Evolutionary conservation across 176 grass and related monocot species (phyloP), one percentile per base, ranked within the genome.

Genomic region (Oryza brachyantha): DNA sequence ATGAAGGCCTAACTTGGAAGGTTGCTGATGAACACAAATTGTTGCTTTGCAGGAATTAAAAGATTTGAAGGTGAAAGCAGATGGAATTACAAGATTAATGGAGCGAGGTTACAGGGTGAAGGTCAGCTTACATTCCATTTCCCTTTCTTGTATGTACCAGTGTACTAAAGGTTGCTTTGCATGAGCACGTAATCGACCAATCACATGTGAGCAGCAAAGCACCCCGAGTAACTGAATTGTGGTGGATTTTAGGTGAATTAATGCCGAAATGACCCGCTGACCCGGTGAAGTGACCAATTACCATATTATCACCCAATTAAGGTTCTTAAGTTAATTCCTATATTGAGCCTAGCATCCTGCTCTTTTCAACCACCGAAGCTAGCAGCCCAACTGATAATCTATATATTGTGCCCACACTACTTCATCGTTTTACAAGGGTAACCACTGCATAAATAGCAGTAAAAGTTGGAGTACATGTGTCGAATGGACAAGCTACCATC

Each of bases 51-150:
- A 89, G 87, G 83, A 85, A 85, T 12, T 85, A 64, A 89, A 89
- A 85, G 87, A 89, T 69, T 71, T 85, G 78, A 78, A 68, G 66
- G 87, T 89, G n/a, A 89, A 89, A 85, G 87, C 83, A 54, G 82
- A 89, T 76, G 62, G 65, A 81, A 78, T 85, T 58, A 85, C 66
- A 10, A 81, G 77, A 37, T 52, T 89, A 71, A 89, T 77, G 82
- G 83, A 89, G 37, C 83, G 87, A 19, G 87, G 87, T 66, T 85
- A 89, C 38, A 85, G 77, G 66, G 87, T 89, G 25, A 85, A 81
- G 87, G 87, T 89, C 42, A 85, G 22, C 13, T 48, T 35, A 5
- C 26, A 24, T 72, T 71, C 58, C 50, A 55, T 55, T 55, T 55
- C 50, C 21, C 17, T 55, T 55, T 55, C 45, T 50, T 19, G 45